Conservation (phyloP, 2,329 filamentous ascomycete species). For the Aspergillus ochraceoroseus region DNA sequence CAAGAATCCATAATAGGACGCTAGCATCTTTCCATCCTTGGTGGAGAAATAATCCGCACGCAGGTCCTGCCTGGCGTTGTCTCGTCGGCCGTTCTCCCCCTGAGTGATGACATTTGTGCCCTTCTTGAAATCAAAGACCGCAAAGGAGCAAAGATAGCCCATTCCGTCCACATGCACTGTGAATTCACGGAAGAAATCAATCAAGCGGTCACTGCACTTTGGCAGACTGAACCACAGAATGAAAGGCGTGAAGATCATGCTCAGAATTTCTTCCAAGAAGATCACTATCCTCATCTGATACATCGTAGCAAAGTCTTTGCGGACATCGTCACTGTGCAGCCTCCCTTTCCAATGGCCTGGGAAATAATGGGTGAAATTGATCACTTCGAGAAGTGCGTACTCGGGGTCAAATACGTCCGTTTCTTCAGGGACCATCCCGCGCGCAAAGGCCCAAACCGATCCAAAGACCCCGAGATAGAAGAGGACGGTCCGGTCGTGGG, state of each 20-base stretch:
- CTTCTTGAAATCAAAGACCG: constrained; percentile 94
- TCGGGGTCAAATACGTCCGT: constrained; percentile 88
- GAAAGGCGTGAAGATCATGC: constrained; percentile 86
- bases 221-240: constrained; percentile 82
- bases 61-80: constrained; percentile 53
- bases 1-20: constrained; percentile 90
- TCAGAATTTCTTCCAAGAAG: constrained; percentile 85
- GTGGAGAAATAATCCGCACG: constrained; percentile 90
- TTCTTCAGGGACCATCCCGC: constrained; percentile 81
- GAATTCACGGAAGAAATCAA: constrained; percentile 97
- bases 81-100: constrained; percentile 32
- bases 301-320: constrained; percentile 78
- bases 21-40: constrained; percentile 97
- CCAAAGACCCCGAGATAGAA: constrained; percentile 85
- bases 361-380: constrained; percentile 87
- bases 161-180: constrained; percentile 95
- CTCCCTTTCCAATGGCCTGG: constrained; percentile 83
- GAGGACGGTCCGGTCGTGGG: constrained; percentile 76
- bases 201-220: constrained; percentile 81
- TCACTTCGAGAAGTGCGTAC: constrained; percentile 79
- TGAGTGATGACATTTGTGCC: constrained; percentile 56
- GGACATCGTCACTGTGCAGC: constrained; percentile 91
- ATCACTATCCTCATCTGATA: constrained; percentile 92
- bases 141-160: constrained; percentile 94
- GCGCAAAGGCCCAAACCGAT: constrained; percentile 74